Base-by-base conservation (phyloP, 768 basidiomycete species). In the Suillus cothurnatus region DNA sequence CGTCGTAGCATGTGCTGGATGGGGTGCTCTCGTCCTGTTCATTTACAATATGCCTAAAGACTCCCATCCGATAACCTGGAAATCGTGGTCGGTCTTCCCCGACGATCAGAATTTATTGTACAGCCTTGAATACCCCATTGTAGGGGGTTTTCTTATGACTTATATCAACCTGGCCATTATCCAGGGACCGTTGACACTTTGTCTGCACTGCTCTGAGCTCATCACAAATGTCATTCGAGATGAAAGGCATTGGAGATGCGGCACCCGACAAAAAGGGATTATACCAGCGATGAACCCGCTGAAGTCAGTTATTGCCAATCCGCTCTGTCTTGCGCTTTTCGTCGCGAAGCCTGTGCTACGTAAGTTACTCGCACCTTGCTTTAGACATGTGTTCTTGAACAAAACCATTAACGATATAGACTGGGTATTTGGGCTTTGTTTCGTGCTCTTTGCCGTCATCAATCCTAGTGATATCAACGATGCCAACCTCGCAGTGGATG, bases 361-460 rank as follows among this genome's bases (percentile, higher is more conserved):
- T 76, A 43, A 66, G 75, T 69, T 15, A 23, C 12, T 26, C 31
- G 5, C 1, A 19, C 12, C 38, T 43, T 28, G 23, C 28, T 21
- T 52, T 31, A 32, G 36, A 31, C 9, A 14, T 21, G 6, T 23
- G 12, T 49, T 26, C 47, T 49, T 49, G 23, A 49, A 49, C 12
- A 49, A 49, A n/a, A 45, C 23, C 56, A 19, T 66, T 56, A 6
- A 38, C 7, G 49, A 21, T 57, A 31, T 56, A 75, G 74, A 76
- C 57, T 73, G 72, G 76, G 72, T 77, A 72, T 71, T 74, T 75
- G 68, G 36, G 36, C 36, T 77, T 34, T 72, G 70, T 14, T 52
- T 52, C 7, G 43, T 9, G 8, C 11, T 36, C 36, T 36, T 2
- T 36, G 36, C 1, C 2, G 11, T 36, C 36, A 11, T 36, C 6